Conservation (phyloP, 1,284 basidiomycete species). For the Cryptococcus wingfieldii region DNA sequence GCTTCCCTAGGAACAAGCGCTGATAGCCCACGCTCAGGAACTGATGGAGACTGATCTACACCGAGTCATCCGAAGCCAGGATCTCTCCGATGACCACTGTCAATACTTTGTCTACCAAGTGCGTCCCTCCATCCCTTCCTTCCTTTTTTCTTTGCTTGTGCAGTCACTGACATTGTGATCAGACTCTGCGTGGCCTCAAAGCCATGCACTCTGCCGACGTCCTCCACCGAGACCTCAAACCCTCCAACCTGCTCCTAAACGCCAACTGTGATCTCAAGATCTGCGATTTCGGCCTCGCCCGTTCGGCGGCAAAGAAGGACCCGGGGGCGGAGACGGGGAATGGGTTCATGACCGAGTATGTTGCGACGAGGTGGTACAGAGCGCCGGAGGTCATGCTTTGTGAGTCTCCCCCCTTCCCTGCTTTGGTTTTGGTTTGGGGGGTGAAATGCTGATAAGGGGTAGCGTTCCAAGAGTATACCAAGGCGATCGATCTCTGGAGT, state of each 20-base stretch:
- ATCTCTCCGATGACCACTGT: constrained; percentile 84
- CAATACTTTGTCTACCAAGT: constrained; percentile 96
- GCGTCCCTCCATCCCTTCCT: constrained; percentile 13
- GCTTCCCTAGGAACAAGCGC: neutral
- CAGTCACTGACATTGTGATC: neutral
- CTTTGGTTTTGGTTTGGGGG: neutral
- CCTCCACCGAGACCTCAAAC: constrained; percentile 84
- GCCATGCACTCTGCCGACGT: constrained; percentile 87
- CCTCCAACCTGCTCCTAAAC: constrained; percentile 85
- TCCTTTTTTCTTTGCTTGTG: neutral
- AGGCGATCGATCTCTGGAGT: constrained; percentile 89
- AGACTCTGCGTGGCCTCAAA: constrained; percentile 85
- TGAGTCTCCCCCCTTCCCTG: constrained; percentile 18
- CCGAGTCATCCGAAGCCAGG: constrained; percentile 68
- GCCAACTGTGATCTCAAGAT: constrained; percentile 95
- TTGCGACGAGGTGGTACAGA: constrained; percentile 89
- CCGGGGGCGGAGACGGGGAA: constrained; percentile 75
- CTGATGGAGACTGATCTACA: constrained; percentile 75
- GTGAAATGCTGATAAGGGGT: neutral
- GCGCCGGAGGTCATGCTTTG: constrained; percentile 92
- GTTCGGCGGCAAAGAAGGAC: constrained; percentile 67
- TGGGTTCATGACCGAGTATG: constrained; percentile 93
- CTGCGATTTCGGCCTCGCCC: constrained; percentile 89
- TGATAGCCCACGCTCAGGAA: constrained; percentile 49
- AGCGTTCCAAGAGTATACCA: constrained; percentile 86